Conservation (phyloP, 495 filamentous ascomycete genomes). For the Penicillium crystallinum region DNA sequence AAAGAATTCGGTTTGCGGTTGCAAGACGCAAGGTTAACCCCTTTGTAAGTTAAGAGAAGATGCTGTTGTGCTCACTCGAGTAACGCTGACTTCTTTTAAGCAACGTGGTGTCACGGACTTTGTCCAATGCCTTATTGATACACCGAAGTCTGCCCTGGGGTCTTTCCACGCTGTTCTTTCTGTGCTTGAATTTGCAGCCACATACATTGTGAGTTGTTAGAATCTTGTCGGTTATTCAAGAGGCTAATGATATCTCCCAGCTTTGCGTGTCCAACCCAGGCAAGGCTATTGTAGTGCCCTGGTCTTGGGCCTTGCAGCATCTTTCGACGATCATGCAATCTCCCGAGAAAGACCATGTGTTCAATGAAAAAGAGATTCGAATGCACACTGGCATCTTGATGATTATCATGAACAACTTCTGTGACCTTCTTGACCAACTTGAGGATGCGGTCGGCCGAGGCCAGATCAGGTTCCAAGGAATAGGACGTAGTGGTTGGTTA, state of each 20-base stretch:
- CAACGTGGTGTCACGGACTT: background rate
- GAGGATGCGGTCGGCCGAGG: background rate
- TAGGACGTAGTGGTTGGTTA: background rate
- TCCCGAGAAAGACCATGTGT: background rate
- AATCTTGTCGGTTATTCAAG: background rate
- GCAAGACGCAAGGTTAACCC: background rate
- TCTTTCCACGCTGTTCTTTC: slow-evolving; percentile 1
- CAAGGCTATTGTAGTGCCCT: slow-evolving; percentile 5
- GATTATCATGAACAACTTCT: background rate
- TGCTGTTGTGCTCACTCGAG: background rate
- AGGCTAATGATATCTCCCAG: slow-evolving; percentile 1
- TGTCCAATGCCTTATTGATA: background rate
- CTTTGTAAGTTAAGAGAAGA: background rate
- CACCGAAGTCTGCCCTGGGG: background rate
- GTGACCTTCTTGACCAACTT: background rate
- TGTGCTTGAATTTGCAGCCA: slow-evolving; percentile 1
- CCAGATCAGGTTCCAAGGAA: background rate
- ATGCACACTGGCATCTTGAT: background rate
- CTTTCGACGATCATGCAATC: slow-evolving; percentile 5
- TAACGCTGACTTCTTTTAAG: background rate
- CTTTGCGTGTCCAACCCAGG: slow-evolving; percentile 8
- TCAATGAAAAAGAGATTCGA: background rate
- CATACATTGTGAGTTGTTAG: slow-evolving; percentile 2
- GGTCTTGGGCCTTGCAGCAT: slow-evolving; percentile 10
- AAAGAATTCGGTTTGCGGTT: background rate